Base-by-base conservation (phyloP, 2,329 filamentous ascomycete species). In the Aureobasidium pullulans region DNA sequence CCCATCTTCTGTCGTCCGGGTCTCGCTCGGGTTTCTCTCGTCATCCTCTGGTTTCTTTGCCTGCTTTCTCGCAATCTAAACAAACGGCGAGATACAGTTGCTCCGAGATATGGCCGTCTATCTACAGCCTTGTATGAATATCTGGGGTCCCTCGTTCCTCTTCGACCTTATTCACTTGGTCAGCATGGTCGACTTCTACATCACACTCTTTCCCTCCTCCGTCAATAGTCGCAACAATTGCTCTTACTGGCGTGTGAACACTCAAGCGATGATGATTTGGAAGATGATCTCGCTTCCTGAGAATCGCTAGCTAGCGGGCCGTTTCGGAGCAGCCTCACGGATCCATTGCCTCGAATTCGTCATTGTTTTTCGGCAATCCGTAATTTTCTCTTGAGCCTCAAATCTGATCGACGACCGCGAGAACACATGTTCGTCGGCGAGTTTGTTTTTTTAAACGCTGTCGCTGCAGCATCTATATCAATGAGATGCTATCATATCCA, bases 31-130 rank as follows among this genome's bases (percentile, higher is more conserved):
- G 11, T 10, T 56, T 56, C 32, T 28, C 52, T 56, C 52, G 52
- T 46, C n/a, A 34, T 42, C 42, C 28, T 32, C 29, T 10, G 16
- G 44, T 46, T 36, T 31, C 40, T 46, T 46, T 40, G 31, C 31
- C 37, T 44, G 52, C 50, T n/a, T 31, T 13, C 10, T 28, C 34
- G 40, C 19, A 56, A 56, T 56, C 40, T 43, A 37, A 56, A 15
- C 15, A 44, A 56, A 44, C 52, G 52, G 40, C 40, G 40, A 29
- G 39, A 44, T 37, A 46, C 2, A 28, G 5, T 46, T 36, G 40
- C 40, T 56, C 52, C 52, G 52, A 56, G 52, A 56, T 56, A 56
- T 19, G 15, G 32, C 52, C 52, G 52, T 46, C 16, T 46, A 37
- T 40, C 50, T 32, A 19, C 37, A 16, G 19, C 5, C 37, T 6